Evolutionary conservation across 2,329 filamentous ascomycete genomes (phyloP).

Genomic region (Neofusicoccum umdonicola): DNA sequence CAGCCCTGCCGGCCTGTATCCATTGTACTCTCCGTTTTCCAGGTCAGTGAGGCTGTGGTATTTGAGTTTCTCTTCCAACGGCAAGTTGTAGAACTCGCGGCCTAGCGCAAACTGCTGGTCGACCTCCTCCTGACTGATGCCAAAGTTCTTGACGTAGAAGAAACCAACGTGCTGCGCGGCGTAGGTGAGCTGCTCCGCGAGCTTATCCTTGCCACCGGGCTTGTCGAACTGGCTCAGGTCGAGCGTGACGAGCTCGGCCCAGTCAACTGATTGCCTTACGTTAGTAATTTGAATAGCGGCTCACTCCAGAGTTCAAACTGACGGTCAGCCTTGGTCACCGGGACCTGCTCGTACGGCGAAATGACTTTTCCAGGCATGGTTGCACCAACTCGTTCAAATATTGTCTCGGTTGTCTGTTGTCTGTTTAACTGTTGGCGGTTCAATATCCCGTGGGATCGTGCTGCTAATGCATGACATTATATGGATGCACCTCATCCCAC

Average conservation of each 20-base stretch:
- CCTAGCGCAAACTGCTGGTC: conserved; percentile 62
- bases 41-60: conserved; percentile 39
- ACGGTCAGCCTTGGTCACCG: conserved; percentile 31
- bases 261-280: conserved; percentile 35
- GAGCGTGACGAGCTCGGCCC: conserved; percentile 58
- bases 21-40: conserved; percentile 56
- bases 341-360: conserved; percentile 30
- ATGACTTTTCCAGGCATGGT: conserved; percentile 20
- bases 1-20: conserved; percentile 52
- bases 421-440: background rate
- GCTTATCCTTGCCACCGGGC: conserved; percentile 53
- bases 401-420: background rate
- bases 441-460: background rate
- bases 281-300: background rate
- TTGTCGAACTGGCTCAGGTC: conserved; percentile 55
- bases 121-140: conserved; percentile 59
- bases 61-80: conserved; percentile 59
- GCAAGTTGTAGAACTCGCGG: conserved; percentile 57
- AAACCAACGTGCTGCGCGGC: conserved; percentile 55
- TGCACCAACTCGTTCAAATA: background rate
- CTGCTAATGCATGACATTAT: conserved; percentile 1
- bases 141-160: conserved; percentile 63
- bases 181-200: conserved; percentile 56
- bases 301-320: background rate
- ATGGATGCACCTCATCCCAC: background rate